Evolutionary conservation across 805 yeast genomes (phyloP).

Genomic region (Lipomyces yamadae): DNA sequence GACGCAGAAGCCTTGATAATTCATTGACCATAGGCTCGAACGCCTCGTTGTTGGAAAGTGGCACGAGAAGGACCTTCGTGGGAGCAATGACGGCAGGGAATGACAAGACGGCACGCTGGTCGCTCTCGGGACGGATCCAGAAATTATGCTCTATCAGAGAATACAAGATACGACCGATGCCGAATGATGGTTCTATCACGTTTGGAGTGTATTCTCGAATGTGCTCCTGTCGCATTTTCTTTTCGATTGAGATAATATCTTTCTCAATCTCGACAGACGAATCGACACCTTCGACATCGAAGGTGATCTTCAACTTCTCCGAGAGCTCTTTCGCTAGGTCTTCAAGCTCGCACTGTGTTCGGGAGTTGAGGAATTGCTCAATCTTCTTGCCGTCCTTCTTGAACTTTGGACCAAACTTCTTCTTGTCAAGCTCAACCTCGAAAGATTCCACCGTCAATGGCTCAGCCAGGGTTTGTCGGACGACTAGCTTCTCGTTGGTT

Average conservation of each 20-base stretch:
- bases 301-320: slow-evolving; percentile 64
- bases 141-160: slow-evolving; percentile 90
- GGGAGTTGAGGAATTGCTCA: slow-evolving; percentile 72
- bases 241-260: slow-evolving; percentile 73
- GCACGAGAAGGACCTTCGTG: slow-evolving; percentile 93
- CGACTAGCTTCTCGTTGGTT: slow-evolving; percentile 93
- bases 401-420: slow-evolving; percentile 96
- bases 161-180: slow-evolving; percentile 96
- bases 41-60: slow-evolving; percentile 82
- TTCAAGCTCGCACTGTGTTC: slow-evolving; percentile 86
- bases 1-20: slow-evolving; percentile 73
- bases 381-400: slow-evolving; percentile 95
- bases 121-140: slow-evolving; percentile 93
- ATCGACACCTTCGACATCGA: slow-evolving; percentile 65
- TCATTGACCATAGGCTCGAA: slow-evolving; percentile 74
- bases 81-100: slow-evolving; percentile 97
- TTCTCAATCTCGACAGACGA: slow-evolving; percentile 72
- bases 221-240: slow-evolving; percentile 82
- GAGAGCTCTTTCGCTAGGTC: slow-evolving; percentile 71
- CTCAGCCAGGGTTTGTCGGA: slow-evolving; percentile 83
- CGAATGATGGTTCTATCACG: slow-evolving; percentile 98
- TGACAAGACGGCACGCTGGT: slow-evolving; percentile 85
- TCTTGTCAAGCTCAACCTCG: slow-evolving; percentile 88
- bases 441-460: slow-evolving; percentile 81
- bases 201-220: slow-evolving; percentile 94